Base-by-base conservation (phyloP, 2,329 filamentous ascomycete genomes). In the Aaosphaeria pasadenensis region DNA sequence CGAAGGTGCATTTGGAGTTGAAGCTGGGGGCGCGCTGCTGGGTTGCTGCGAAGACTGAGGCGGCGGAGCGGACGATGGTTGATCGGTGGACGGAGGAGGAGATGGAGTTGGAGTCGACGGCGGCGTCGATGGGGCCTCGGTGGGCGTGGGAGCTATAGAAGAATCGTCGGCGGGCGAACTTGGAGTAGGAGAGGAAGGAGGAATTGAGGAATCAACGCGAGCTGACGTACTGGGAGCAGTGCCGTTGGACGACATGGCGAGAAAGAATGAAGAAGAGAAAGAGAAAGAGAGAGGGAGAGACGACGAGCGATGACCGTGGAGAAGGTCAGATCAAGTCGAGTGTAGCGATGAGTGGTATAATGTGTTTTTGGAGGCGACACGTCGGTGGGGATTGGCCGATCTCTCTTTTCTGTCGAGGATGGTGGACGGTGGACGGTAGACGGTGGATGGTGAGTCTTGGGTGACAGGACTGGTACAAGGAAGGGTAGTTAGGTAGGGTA, bases 171-270 rank as follows among this genome's bases (percentile, higher is more conserved):
- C 46, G 44, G 50, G 38, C 39, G 53, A 43, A 39, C 53, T 45
- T n/a, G 33, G 33, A n/a, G 33, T 36, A n/a, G 33, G n/a, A 36
- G 33, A 9, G 33, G 33, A 36, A 9, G 33, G 9, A 36, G n/a
- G 33, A n/a, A 9, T n/a, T 29, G 51, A 55, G 38, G 51, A 48
- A 42, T 46, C 44, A 50, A 55, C 41, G 45, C 48, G 39, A 60
- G 58, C 51, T 42, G 62, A 69, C 67, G 62, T 68, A 70, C 67
- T 61, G 51, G 59, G 51, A 54, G 64, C 59, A 48, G 46, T 52
- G 56, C 57, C 62, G 49, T 54, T 55, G 46, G 48, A 36, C 46
- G 63, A 52, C 60, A 65, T 65, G 52, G 51, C 60, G 54, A 48
- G 52, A 47, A 47, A 46, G 39, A 50, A 40, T 45, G 48, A 42